These are phyloP conservation scores for Saccharomyces hybrid DNA, from an alignment of 1,139 yeast genomes.

Conservation along the genomic window DNA sequence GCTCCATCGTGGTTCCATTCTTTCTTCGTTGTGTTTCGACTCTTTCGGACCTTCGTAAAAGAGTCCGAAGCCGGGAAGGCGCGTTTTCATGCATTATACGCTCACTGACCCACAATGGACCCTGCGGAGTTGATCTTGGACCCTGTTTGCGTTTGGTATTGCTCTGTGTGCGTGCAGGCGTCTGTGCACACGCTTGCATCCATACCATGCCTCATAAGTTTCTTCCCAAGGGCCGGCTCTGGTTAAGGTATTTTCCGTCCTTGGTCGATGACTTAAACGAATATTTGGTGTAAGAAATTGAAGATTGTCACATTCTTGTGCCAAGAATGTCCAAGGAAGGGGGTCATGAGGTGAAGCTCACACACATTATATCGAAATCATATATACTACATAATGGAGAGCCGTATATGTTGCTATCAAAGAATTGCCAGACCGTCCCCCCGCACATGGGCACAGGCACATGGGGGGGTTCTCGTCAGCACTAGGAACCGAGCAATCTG, in stretches of 20 bases:
- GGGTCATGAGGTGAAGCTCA: too few relatives aligned
- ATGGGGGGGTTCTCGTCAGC: too few relatives aligned
- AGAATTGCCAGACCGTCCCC: too few relatives aligned
- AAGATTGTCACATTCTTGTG: not conserved
- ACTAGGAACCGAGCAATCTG: too few relatives aligned
- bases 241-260: not conserved
- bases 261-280: not conserved
- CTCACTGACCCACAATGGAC: not conserved
- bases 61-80: slow-evolving; percentile 1
- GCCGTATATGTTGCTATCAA: too few relatives aligned
- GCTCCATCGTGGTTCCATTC: not conserved
- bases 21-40: not conserved
- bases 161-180: not conserved
- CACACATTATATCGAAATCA: too few relatives aligned
- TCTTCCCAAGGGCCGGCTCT: not conserved
- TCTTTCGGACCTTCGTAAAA: not conserved
- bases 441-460: too few relatives aligned
- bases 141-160: not conserved
- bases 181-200: not conserved
- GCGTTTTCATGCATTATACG: not conserved
- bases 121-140: not conserved
- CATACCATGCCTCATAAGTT: not conserved
- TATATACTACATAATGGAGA: too few relatives aligned
- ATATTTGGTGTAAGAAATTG: not conserved
- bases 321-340: not conserved